These are phyloP conservation scores for Exophiala spinifera DNA, from an alignment of 2,329 filamentous ascomycete species.

Conservation along the genomic window DNA sequence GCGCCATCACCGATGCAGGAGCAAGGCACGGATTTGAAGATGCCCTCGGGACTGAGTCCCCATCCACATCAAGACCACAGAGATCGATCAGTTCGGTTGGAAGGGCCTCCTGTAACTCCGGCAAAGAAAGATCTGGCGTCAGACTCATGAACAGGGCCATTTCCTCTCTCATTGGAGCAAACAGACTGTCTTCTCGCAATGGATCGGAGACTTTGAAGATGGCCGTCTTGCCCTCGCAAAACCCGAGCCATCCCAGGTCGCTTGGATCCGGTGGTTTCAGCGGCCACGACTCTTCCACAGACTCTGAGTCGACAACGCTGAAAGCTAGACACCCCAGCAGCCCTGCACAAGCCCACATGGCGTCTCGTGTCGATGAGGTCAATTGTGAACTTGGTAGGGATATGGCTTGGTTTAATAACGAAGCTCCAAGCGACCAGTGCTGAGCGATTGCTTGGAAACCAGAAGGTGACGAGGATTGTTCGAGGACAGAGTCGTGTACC, in stretches of 20 bases:
- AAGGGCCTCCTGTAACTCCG: neutral
- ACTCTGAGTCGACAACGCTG: constrained; percentile 39
- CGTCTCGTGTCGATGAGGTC: constrained; percentile 38
- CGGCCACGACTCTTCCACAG: constrained; percentile 55
- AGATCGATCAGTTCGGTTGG: neutral
- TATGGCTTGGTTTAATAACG: constrained; percentile 41
- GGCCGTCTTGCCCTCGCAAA: constrained; percentile 55
- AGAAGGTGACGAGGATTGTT: neutral
- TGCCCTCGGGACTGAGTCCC: neutral
- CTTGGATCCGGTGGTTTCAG: constrained; percentile 47
- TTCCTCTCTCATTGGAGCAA: constrained; percentile 28
- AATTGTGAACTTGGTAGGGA: constrained; percentile 32
- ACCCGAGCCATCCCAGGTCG: constrained; percentile 58
- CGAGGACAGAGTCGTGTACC: constrained; percentile 47
- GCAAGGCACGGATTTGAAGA: neutral
- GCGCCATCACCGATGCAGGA: neutral
- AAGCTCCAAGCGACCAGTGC: constrained; percentile 32
- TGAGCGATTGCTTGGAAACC: neutral
- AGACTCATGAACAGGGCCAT: neutral
- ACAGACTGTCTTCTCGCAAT: constrained; percentile 44
- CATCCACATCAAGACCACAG: neutral
- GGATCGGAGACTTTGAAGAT: constrained; percentile 54
- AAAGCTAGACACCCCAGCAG: constrained; percentile 43
- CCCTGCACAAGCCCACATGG: constrained; percentile 41
- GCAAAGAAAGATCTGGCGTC: neutral